phyloP scores from a whole-genome alignment of 495 filamentous ascomycete genomes.

The Usnea hakonensis region DNA sequence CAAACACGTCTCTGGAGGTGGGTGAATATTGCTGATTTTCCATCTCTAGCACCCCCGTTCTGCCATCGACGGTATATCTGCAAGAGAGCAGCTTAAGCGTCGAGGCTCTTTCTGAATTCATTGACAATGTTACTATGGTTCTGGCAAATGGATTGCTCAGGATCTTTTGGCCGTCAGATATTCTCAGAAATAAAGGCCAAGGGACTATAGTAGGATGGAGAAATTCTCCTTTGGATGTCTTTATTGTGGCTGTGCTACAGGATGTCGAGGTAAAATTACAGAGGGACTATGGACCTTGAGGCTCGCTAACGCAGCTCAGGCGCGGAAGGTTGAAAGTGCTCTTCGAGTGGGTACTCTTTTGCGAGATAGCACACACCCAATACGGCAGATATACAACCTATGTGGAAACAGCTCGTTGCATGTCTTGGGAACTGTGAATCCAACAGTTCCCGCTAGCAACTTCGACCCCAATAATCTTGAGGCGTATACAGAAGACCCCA shows the following conservation, averaged over 20 bases:
- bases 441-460: slow-evolving; percentile 36
- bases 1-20: not conserved
- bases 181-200: slow-evolving; percentile 57
- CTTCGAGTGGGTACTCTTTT: slow-evolving; percentile 76
- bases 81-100: slow-evolving; percentile 87
- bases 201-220: slow-evolving; percentile 93
- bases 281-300: not conserved
- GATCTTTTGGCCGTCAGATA: slow-evolving; percentile 95
- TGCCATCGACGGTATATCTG: slow-evolving; percentile 75
- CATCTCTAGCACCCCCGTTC: slow-evolving; percentile 71
- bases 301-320: slow-evolving; percentile 31
- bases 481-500: slow-evolving; percentile 50
- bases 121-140: slow-evolving; percentile 78
- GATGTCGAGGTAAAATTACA: slow-evolving; percentile 69
- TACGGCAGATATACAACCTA: slow-evolving; percentile 70
- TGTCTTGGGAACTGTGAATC: slow-evolving; percentile 75
- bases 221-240: slow-evolving; percentile 83
- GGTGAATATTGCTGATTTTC: slow-evolving; percentile 9
- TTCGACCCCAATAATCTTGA: slow-evolving; percentile 66
- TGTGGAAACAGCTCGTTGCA: slow-evolving; percentile 79
- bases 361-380: slow-evolving; percentile 72
- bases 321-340: slow-evolving; percentile 76
- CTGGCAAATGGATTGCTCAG: slow-evolving; percentile 82
- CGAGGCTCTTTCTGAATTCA: slow-evolving; percentile 79
- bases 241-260: slow-evolving; percentile 82